Evolutionary conservation across 106 monocot genomes (phyloP).

Genomic region (Agapanthus africanus): DNA sequence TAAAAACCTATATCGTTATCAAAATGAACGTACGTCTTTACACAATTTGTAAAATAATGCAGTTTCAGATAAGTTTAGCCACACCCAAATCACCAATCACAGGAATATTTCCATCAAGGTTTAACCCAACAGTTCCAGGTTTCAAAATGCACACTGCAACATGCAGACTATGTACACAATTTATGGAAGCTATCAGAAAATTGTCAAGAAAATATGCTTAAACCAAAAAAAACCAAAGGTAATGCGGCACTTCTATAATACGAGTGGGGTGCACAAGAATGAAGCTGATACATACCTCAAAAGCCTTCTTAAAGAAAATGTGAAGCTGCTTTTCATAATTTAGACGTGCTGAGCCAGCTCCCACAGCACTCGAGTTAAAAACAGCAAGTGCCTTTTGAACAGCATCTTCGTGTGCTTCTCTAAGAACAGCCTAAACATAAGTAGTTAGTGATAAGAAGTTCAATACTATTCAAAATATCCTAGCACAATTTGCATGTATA

Average conservation of each 20-base stretch:
- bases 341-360: constrained; percentile 53
- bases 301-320: constrained; percentile 68
- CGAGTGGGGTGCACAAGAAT: neutral
- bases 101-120: too few relatives aligned
- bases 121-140: neutral
- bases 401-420: constrained; percentile 80
- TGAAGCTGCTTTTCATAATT: constrained; percentile 80
- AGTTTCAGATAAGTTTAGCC: too few relatives aligned
- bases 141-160: neutral
- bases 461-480: neutral
- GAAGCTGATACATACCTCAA: constrained; percentile 47
- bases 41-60: too few relatives aligned
- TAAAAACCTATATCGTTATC: neutral
- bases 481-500: neutral
- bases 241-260: neutral
- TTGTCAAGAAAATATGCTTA: neutral
- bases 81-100: too few relatives aligned
- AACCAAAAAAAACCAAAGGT: neutral
- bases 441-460: neutral
- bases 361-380: constrained; percentile 73
- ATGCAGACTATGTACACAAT: neutral
- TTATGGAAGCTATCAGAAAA: neutral
- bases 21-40: too few relatives aligned
- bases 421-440: constrained; percentile 44
- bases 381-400: constrained; percentile 55